A percentile compares a stretch with the other conserved stretches of the same genome.
Evolutionary conservation across 176 grass and related monocot species (phyloP).

Genomic region (Cymbopogon citratus): DNA sequence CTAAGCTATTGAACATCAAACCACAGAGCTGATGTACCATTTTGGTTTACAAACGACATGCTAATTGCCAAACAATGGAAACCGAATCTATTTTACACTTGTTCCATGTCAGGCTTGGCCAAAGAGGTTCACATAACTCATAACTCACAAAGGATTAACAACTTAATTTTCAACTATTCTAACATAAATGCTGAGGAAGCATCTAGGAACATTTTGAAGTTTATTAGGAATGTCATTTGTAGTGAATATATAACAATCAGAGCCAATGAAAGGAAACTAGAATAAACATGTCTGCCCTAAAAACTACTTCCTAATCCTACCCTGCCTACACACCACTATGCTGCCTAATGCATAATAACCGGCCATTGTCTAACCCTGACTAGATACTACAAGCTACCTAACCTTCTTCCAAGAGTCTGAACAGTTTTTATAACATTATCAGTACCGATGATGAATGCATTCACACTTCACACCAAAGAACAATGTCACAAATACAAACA

Average conservation of each 20-base stretch:
- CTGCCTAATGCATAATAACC: neutral
- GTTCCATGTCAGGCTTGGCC: neutral
- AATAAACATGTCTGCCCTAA: neutral
- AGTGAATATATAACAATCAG: neutral
- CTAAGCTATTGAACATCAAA: neutral
- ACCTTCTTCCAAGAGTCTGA: neutral
- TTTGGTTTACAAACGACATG: neutral
- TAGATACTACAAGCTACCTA: neutral
- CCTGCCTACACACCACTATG: neutral
- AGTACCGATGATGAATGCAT: neutral
- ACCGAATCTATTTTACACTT: neutral
- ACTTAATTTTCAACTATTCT: neutral
- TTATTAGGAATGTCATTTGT: neutral
- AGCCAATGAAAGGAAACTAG: neutral
- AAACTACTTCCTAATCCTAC: neutral
- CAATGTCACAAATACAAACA: neutral
- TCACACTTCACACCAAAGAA: neutral
- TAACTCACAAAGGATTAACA: neutral
- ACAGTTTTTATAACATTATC: neutral
- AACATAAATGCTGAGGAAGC: neutral
- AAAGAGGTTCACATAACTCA: neutral
- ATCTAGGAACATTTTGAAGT: neutral
- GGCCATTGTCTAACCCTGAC: neutral
- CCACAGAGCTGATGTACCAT: neutral
- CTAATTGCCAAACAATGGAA: neutral